phyloP scores from a whole-genome alignment of 306 rosid species.

The Carpinus fangiana region DNA sequence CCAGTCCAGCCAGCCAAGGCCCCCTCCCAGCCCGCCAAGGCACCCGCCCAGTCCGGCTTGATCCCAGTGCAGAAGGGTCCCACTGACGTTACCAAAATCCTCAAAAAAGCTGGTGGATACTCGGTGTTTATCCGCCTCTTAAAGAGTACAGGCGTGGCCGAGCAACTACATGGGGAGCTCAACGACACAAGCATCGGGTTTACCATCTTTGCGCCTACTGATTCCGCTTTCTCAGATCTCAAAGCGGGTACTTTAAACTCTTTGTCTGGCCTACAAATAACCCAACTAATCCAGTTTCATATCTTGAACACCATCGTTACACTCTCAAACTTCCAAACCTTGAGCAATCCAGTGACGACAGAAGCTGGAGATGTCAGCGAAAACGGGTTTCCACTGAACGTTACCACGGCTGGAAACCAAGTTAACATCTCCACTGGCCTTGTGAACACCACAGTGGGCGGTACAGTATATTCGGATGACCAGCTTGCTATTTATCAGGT shows the following conservation, averaged over 20 bases:
- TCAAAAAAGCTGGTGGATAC: constrained; percentile 36
- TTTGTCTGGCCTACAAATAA: constrained; percentile 29
- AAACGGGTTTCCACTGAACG: constrained; percentile 34
- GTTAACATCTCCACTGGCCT: constrained; percentile 44
- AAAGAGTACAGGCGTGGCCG: constrained; percentile 28
- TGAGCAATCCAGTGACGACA: constrained; percentile 46
- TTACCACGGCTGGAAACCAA: constrained; percentile 34
- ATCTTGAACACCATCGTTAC: constrained; percentile 25
- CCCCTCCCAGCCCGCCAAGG: not conserved
- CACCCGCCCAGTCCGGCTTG: too few relatives aligned
- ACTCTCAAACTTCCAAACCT: constrained; percentile 37
- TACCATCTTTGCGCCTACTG: constrained; percentile 42
- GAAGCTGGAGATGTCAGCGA: constrained; percentile 37
- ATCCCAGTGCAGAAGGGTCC: constrained; percentile 4
- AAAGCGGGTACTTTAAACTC: constrained; percentile 40
- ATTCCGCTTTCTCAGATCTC: constrained; percentile 36
- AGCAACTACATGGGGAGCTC: constrained; percentile 34
- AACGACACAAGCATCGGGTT: constrained; percentile 29
- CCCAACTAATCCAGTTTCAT: constrained; percentile 40
- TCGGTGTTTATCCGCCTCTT: constrained; percentile 37
- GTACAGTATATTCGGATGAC: constrained; percentile 35
- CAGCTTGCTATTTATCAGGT: constrained; percentile 40
- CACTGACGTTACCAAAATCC: constrained; percentile 33
- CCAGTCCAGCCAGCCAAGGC: not conserved
- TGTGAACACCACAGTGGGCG: constrained; percentile 36